phyloP scores from a whole-genome alignment of 2,329 filamentous ascomycete genomes.

The Penicillium oxalicum region DNA sequence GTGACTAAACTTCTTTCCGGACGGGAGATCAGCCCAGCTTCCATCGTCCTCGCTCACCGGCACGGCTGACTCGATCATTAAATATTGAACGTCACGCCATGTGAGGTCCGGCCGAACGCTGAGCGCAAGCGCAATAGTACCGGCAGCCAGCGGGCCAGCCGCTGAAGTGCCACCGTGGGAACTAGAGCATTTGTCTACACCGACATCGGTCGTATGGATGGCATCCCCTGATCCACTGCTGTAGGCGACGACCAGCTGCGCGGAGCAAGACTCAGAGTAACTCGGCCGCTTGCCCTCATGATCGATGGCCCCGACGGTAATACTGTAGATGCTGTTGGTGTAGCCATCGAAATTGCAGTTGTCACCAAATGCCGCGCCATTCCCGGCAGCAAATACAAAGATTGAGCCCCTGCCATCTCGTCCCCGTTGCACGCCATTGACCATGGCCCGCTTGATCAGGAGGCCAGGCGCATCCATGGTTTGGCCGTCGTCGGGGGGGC shows the following conservation, averaged over 20 bases:
- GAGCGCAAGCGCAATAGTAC: constrained; percentile 83
- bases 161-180: constrained; percentile 93
- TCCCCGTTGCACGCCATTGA: constrained; percentile 85
- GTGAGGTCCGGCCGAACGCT: constrained; percentile 77
- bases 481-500: constrained; percentile 83
- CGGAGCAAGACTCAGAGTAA: constrained; percentile 94
- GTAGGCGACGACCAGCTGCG: constrained; percentile 91
- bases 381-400: constrained; percentile 94
- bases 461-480: constrained; percentile 93
- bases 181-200: constrained; percentile 68
- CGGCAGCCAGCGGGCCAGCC: constrained; percentile 85
- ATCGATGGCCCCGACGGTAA: constrained; percentile 91
- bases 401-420: constrained; percentile 78
- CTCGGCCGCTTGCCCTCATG: constrained; percentile 81
- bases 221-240: constrained; percentile 83
- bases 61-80: constrained; percentile 77
- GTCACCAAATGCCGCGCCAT: constrained; percentile 78
- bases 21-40: constrained; percentile 75
- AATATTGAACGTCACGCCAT: constrained; percentile 92
- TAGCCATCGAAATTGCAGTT: constrained; percentile 99
- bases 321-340: constrained; percentile 98
- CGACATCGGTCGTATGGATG: constrained; percentile 96
- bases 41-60: constrained; percentile 67
- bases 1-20: constrained; percentile 85
- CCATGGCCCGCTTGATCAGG: constrained; percentile 81